These are phyloP conservation scores for Aphanomyces cochlioides DNA, from an alignment of 352 stramenopile genomes.

Conservation along the genomic window DNA sequence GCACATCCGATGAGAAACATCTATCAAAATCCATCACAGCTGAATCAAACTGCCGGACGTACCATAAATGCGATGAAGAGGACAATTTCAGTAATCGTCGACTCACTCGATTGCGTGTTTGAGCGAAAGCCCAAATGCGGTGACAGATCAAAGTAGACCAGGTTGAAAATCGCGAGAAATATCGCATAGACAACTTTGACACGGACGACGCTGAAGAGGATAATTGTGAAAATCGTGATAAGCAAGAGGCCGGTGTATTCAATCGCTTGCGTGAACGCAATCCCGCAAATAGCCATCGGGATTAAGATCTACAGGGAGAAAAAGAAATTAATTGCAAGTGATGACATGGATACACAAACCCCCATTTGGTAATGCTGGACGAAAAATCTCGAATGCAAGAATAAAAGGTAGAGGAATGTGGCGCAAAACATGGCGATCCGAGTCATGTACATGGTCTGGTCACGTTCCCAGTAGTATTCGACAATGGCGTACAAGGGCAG, in stretches of 20 bases:
- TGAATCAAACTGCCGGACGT: not conserved
- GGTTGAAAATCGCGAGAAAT: slow-evolving; percentile 72
- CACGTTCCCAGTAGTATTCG: slow-evolving; percentile 26
- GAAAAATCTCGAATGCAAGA: slow-evolving; percentile 20
- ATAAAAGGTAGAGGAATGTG: slow-evolving; percentile 4
- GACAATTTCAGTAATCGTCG: slow-evolving; percentile 10
- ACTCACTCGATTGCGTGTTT: slow-evolving; percentile 25
- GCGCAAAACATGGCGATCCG: slow-evolving; percentile 17
- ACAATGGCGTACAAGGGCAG: slow-evolving; percentile 22
- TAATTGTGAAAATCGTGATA: slow-evolving; percentile 70
- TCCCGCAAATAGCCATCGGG: slow-evolving; percentile 61
- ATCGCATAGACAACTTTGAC: slow-evolving; percentile 83
- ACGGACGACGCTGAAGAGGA: slow-evolving; percentile 75
- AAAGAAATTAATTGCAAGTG: slow-evolving; percentile 36
- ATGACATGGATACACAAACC: not conserved
- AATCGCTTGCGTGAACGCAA: slow-evolving; percentile 78
- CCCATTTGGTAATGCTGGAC: slow-evolving; percentile 23
- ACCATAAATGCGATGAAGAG: slow-evolving; percentile 29
- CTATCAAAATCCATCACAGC: not conserved
- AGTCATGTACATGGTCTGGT: slow-evolving; percentile 8
- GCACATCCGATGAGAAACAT: slow-evolving; percentile 71
- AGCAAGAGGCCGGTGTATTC: slow-evolving; percentile 81
- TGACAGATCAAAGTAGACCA: slow-evolving; percentile 69
- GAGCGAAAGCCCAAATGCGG: slow-evolving; percentile 44
- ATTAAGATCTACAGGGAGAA: slow-evolving; percentile 37